Percentiles rank a stretch among this genome's conserved stretches.
These are phyloP conservation scores for Fusarium sp. DNA, from an alignment of 2,329 filamentous ascomycete species.

Conservation along the genomic window DNA sequence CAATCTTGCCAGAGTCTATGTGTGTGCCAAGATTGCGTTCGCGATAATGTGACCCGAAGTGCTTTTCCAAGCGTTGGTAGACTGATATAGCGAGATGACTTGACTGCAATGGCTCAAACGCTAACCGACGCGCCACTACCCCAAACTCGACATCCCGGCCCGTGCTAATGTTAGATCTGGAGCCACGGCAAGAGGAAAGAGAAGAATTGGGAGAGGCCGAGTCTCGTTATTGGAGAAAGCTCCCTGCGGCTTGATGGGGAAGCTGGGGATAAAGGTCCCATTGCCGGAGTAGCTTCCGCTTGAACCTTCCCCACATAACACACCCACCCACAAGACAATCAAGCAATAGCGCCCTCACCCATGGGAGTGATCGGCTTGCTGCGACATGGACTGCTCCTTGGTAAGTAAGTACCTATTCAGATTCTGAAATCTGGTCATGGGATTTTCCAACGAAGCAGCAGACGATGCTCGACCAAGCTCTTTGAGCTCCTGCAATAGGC, in stretches of 20 bases:
- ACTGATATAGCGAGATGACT: background rate
- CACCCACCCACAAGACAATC: background rate
- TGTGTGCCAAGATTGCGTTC: background rate
- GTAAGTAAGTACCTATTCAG: background rate
- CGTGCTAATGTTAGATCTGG: background rate
- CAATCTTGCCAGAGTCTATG: background rate
- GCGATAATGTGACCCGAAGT: conserved; percentile 5
- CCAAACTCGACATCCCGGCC: background rate
- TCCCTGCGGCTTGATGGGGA: background rate
- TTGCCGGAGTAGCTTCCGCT: conserved; percentile 5
- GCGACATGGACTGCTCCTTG: background rate
- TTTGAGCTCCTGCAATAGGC: background rate
- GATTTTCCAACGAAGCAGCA: background rate
- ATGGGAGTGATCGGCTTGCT: background rate
- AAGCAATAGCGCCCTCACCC: background rate
- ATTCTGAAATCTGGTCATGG: background rate
- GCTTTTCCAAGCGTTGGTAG: background rate
- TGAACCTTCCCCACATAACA: conserved; percentile 10
- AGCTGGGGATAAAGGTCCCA: background rate
- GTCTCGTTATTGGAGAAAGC: background rate
- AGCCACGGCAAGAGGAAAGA: background rate
- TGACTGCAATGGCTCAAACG: background rate
- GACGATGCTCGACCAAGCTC: background rate
- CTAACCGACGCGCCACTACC: background rate
- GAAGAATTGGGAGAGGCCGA: background rate